Base-by-base conservation (phyloP, 2,329 filamentous ascomycete genomes). In the Calonectria pseudoturangicola region DNA sequence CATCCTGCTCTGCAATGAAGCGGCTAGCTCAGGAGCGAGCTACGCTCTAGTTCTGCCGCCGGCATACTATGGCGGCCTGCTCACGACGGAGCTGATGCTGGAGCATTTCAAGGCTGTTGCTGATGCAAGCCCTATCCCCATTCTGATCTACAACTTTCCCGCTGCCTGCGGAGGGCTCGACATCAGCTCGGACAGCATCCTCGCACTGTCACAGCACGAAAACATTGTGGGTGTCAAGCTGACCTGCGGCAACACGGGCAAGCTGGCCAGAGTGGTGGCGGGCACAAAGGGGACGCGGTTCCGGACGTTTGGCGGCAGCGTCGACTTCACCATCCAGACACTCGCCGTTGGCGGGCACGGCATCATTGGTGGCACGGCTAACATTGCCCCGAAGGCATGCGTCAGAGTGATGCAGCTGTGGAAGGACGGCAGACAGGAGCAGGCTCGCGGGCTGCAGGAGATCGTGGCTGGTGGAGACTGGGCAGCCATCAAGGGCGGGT, bases 271-370 rank as follows among this genome's bases (percentile, higher is more conserved):
- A 81, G 86, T 86, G 79, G 89, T 82, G 71, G 81, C 89, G 56
- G 88, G 87, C 4, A 87, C 88, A 6, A 70, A 71, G 41, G 76
- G 69, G 58, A 77, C 72, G 0, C 27, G 54, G 18, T 95, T 95
- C 86, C 88, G 93, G 81, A 93, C 92, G 72, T 90, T 93, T 78
- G 93, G 92, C 50, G 93, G 94, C 68, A 93, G 91, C 62, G 92
- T 92, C 66, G 93, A 95, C 84, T 95, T 95, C 83, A 92, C 91
- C 15, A 84, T 95, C 15, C 93, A 94, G 82, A 92, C 92, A 0
- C 83, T 94, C 47, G 87, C 93, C 51, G 92, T 91, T 4, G 93
- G 93, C 28, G 93, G 92, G 3, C 90, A 92, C 70, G 93, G 94
- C 41, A 89, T 94, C 79, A 93, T 95, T 74, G 92, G 91, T 16